Evolutionary conservation across 2,329 filamentous ascomycete genomes (phyloP), one percentile per base, ranked within the genome.

Genomic region (Ramichloridium luteum): DNA sequence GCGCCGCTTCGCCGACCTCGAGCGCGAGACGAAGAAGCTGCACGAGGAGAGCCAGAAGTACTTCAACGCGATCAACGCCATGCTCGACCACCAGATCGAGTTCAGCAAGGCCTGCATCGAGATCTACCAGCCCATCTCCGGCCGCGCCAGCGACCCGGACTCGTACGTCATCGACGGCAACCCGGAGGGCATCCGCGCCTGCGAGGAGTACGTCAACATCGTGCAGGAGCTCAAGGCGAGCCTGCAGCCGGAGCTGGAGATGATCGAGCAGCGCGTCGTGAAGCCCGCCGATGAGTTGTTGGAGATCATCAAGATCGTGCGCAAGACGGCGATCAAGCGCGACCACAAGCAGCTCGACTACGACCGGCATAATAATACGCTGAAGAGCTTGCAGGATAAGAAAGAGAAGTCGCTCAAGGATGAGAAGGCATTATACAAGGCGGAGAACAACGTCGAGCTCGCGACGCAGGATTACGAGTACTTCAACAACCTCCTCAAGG

Each of bases 41-140:
- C 88, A 96, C 61, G 84, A 93, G 64, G 88, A 96, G 61, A 93
- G 84, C 35, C 81, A 86, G 59, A 94, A 93, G 64, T 98, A 98
- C 60, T 94, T 93, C 50, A 77, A 93, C 32, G 83, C 90, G 55
- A 94, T 98, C 64, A 94, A 96, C 63, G 82, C 80, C 67, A 98
- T 98, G 90, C 72, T 98, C 50, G 74, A 68, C 54, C 86, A 96
- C 62, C 90, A 98, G 65, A 96, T 98, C 60, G 88, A 93, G 56
- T 98, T 98, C 64, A 93, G 88, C 48, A 76, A 93, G 62, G 83
- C 86, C 45, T 88, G 93, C 66, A 79, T 80, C 43, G 90, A 98
- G 59, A 80, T 98, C 50, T 98, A 98, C 69, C 93, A 93, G 57
- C 90, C 90, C 46, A 98, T 98, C 49, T 94, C 88, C 34, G 90